Conservation (phyloP, 2,329 filamentous ascomycete genomes). For the Biscogniauxia sp. region DNA sequence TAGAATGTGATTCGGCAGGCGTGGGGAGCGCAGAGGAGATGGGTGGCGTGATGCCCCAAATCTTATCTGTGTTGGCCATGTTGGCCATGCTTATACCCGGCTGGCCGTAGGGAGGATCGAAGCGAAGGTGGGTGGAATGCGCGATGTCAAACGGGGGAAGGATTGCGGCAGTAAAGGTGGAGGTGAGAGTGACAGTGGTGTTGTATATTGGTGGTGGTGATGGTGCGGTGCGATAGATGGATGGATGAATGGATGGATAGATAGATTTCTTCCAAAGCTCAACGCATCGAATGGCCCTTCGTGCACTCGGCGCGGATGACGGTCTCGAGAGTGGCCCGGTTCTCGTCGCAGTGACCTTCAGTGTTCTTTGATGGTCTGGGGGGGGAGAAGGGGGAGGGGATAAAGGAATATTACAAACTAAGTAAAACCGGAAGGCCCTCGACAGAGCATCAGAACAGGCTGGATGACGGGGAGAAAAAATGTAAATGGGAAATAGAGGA, state of each 20-base stretch:
- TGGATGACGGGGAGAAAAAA: not conserved
- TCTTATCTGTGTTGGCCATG: slow-evolving; percentile 30
- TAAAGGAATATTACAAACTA: not conserved
- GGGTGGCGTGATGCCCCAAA: slow-evolving; percentile 72
- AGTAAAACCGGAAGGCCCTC: not conserved
- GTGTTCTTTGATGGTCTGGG: too few relatives aligned
- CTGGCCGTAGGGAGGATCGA: slow-evolving; percentile 1
- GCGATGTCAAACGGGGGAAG: not conserved
- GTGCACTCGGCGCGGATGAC: not conserved
- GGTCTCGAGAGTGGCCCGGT: not conserved
- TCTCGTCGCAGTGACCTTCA: not conserved
- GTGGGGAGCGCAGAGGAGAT: slow-evolving; percentile 78
- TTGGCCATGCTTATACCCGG: not conserved
- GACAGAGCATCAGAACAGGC: not conserved
- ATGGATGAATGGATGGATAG: too few relatives aligned
- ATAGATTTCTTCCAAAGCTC: not conserved
- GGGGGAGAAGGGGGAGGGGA: not conserved
- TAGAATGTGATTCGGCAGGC: slow-evolving; percentile 71
- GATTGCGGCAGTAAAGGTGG: too few relatives aligned
- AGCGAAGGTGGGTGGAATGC: not conserved
- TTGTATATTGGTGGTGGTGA: too few relatives aligned
- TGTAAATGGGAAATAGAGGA: not conserved
- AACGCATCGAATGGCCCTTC: not conserved
- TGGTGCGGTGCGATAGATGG: too few relatives aligned
- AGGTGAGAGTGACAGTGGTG: too few relatives aligned